Evolutionary conservation across 306 rosid genomes (phyloP).

Genomic region (Cicer cuneatum): DNA sequence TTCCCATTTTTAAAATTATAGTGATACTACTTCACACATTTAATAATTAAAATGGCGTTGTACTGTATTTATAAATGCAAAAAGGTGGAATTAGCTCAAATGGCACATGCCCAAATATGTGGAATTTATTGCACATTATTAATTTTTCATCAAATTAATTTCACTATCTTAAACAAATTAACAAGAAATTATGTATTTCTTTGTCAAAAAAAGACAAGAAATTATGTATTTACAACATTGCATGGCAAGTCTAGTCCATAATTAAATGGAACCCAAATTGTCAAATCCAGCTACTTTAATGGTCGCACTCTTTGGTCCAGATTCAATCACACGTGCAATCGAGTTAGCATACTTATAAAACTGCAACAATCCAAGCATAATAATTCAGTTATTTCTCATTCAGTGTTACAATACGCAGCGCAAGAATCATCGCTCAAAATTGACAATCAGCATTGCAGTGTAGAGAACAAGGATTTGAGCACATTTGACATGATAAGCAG

Average conservation of each 20-base stretch:
- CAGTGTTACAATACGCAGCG: slow-evolving; percentile 21
- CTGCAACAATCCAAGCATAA: slow-evolving; percentile 41
- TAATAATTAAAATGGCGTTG: too few species aligned
- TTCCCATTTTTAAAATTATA: too few species aligned
- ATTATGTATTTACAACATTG: not conserved
- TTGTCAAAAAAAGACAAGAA: too few species aligned
- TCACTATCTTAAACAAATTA: too few species aligned
- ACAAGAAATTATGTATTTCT: too few species aligned
- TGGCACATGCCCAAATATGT: too few species aligned
- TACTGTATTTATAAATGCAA: too few species aligned
- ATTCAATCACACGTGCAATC: slow-evolving; percentile 38
- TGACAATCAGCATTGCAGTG: slow-evolving; percentile 27
- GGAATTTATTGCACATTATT: too few species aligned
- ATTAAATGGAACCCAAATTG: not conserved
- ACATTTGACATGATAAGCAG: slow-evolving; percentile 3
- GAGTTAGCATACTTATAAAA: slow-evolving; percentile 37
- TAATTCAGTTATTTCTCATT: slow-evolving; percentile 29
- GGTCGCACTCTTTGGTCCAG: slow-evolving; percentile 6
- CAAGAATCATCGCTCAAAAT: not conserved
- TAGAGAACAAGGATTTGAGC: slow-evolving; percentile 9
- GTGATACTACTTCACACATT: too few species aligned
- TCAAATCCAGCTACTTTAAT: slow-evolving; percentile 34
- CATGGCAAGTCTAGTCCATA: not conserved
- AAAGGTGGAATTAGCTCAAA: too few species aligned
- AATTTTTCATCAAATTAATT: too few species aligned